Base-by-base conservation (phyloP, 768 basidiomycete species). In the Tricholoma terreum region DNA sequence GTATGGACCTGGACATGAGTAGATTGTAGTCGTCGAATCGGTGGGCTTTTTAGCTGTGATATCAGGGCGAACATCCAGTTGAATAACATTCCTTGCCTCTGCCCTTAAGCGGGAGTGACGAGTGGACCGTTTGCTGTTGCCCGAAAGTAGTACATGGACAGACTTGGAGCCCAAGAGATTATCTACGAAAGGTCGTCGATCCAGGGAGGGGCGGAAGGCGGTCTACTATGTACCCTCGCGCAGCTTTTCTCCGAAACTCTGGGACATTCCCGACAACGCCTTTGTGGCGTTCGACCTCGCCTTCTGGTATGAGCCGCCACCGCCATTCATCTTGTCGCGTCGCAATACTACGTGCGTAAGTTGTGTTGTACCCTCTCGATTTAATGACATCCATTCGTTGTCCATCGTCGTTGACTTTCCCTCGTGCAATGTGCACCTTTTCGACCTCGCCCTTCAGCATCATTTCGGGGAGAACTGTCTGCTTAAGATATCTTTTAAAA, bases 1-100 rank as follows among this genome's bases (percentile, higher is more conserved):
- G 5, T 94, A 94, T 64, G 89, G 91, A 4, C 68, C 67, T 30
- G 46, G 27, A 30, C 27, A 48, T 48, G 46, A 30, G 9, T 49
- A 49, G 30, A 43, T 6, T 27, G 24, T 27, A 27, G 24, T 27
- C 24, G 45, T 15, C 15, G 45, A 6, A 46, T 46, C 12, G 3
- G 24, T 12, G 14, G 24, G 45, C 22, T 27, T 27, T 46, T 12
- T 15, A 22, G 45, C 4, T 27, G 45, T 12, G 24, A 27, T 14
- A 11, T 46, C 12, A 27, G 4, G 22, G 22, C 14, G 24, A 27
- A 27, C 19, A 43, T 9, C 1, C 19, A 22, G 21, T 43, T 21
- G 9, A 5, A 21, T 43, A 7, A 21, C 6, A 10, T 43, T 22
- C 10, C 17, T 9, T 17, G 19, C 10, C 5, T 17, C n/a, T 11